Evolutionary conservation across 805 yeast genomes (phyloP), one percentile per base, ranked within the genome.

Genomic region (Brettanomyces sp.): DNA sequence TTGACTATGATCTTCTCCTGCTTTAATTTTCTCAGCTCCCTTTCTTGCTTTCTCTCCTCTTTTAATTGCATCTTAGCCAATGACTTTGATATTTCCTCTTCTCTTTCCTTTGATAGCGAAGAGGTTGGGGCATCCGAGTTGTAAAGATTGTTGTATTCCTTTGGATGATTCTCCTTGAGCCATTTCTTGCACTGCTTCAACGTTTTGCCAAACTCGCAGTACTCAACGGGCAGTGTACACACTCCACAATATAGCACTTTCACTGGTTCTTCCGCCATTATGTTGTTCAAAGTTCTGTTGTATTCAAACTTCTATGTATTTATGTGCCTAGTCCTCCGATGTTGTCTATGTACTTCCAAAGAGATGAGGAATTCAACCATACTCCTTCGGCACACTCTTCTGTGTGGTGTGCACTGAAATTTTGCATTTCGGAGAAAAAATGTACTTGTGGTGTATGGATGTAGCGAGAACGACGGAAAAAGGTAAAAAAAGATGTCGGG

Each of bases 131-230:
- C 47, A 3, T 77, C 75, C 76, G 49, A 73, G 79, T 32, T 70
- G 65, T 90, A 89, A 39, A 86, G 64, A 51, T 73, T 62, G 30
- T 72, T 68, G 56, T 61, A 90, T 36, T 83, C 59, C 13, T 76
- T 84, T 2, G 69, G 65, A 54, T 87, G 72, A 43, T 73, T 68
- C 37, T 74, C 78, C 47, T 74, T 68, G 39, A 91, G 72, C 95
- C 96, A 88, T 22, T 74, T 79, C 56, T 85, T 87, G 67, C 98
- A 90, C 59, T 86, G 79, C 59, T 81, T 82, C 64, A 85, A 73
- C 25, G 80, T 68, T 41, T 84, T 85, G 11, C 95, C 93, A 60
- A 90, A 90, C 61, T 91, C 97, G 68, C 98, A 90, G 67, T 81
- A 90, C 64, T 80, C 96, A 4, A 87, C 87, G n/a, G 96, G 95